These are phyloP conservation scores for Capronia americana DNA, from an alignment of 2,329 filamentous ascomycete genomes.

Conservation along the genomic window DNA sequence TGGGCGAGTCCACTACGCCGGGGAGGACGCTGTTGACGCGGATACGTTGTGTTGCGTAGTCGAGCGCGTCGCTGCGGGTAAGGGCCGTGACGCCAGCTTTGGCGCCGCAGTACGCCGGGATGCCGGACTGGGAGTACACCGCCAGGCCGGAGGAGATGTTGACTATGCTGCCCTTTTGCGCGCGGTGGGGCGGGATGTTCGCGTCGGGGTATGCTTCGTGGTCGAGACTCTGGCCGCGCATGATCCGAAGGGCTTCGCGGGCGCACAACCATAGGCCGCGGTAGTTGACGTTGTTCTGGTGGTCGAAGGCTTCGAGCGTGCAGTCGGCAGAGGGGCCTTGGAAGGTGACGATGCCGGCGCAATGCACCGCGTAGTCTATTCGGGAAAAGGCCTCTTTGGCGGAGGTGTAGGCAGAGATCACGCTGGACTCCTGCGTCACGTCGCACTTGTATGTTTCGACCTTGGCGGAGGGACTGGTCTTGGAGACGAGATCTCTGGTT, in stretches of 20 bases:
- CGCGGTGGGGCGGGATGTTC: conserved; percentile 38
- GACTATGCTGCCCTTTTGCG: conserved; percentile 57
- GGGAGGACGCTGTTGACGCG: conserved; percentile 50
- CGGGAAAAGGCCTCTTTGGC: conserved; percentile 50
- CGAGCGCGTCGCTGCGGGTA: conserved; percentile 49
- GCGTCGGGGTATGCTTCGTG: conserved; percentile 52
- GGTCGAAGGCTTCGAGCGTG: conserved; percentile 58
- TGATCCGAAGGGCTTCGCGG: conserved; percentile 52
- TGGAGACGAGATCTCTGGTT: conserved; percentile 38
- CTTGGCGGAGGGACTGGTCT: conserved; percentile 43
- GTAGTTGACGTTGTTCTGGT: conserved; percentile 63
- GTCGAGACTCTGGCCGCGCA: conserved; percentile 46
- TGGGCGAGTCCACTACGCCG: conserved; percentile 56
- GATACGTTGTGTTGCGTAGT: conserved; percentile 44
- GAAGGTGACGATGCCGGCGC: conserved; percentile 57
- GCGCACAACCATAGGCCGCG: conserved; percentile 58
- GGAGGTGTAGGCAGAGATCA: conserved; percentile 47
- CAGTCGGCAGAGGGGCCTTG: conserved; percentile 55
- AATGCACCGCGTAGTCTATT: conserved; percentile 64
- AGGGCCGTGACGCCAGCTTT: conserved; percentile 55
- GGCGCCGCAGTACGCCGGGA: conserved; percentile 51
- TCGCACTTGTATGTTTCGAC: conserved; percentile 49
- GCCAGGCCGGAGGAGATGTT: conserved; percentile 62
- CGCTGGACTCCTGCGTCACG: conserved; percentile 56
- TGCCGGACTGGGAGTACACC: conserved; percentile 42